These are phyloP conservation scores for Knoxia roxburghii DNA, from an alignment of 257 asterid genomes.

Conservation along the genomic window DNA sequence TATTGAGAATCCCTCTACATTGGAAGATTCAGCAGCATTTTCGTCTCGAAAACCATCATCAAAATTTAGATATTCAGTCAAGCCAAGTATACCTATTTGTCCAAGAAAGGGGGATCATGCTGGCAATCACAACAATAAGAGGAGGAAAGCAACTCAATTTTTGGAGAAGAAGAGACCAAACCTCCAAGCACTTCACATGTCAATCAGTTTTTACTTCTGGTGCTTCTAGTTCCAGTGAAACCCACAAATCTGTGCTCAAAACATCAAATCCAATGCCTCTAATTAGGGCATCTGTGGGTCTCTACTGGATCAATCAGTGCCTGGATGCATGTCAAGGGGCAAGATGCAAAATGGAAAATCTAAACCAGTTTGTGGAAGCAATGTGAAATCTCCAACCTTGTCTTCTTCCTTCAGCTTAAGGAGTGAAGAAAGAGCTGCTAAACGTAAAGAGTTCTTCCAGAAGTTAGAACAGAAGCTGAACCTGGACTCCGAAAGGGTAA, in stretches of 20 bases:
- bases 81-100: constrained; percentile 25
- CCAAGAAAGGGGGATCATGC: constrained; percentile 26
- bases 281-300: constrained; percentile 35
- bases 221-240: constrained; percentile 28
- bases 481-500: constrained; percentile 46
- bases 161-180: constrained; percentile 36
- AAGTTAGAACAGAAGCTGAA: constrained; percentile 57
- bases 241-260: constrained; percentile 36
- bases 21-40: constrained; percentile 23
- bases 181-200: constrained; percentile 54
- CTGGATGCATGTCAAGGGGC: constrained; percentile 27
- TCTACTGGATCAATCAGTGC: constrained; percentile 25
- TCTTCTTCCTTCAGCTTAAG: constrained; percentile 57
- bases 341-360: constrained; percentile 35
- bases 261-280: constrained; percentile 35
- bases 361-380: constrained; percentile 27
- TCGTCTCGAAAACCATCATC: constrained; percentile 23
- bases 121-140: constrained; percentile 28
- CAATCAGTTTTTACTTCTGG: constrained; percentile 38
- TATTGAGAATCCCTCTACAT: constrained; percentile 34
- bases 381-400: constrained; percentile 33
- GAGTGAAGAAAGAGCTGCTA: constrained; percentile 84
- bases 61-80: constrained; percentile 29
- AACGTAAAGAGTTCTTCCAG: constrained; percentile 76
- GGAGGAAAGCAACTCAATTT: constrained; percentile 22